phyloP scores from a whole-genome alignment of 305 asterid species.

The Rubia tinctorum region DNA sequence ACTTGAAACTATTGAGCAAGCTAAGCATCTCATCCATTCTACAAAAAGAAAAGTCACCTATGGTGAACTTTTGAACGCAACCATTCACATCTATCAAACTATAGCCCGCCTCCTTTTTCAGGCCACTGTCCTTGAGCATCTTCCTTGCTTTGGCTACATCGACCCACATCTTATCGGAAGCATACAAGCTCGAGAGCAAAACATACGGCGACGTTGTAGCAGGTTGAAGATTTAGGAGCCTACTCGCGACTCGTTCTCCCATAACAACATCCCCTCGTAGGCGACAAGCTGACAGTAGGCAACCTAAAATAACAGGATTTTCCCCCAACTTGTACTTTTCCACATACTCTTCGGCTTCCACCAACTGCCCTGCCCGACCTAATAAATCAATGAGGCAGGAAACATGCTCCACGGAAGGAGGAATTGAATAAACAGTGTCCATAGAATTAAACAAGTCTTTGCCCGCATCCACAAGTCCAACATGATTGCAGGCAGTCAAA shows the following conservation, averaged over 20 bases:
- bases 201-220: constrained; percentile 59
- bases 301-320: constrained; percentile 60
- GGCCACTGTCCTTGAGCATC: constrained; percentile 44
- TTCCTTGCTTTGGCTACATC: constrained; percentile 52
- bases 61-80: constrained; percentile 38
- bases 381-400: constrained; percentile 67
- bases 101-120: constrained; percentile 59
- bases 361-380: constrained; percentile 67
- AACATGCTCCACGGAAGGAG: constrained; percentile 48
- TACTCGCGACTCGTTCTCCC: constrained; percentile 51
- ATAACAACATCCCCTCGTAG: constrained; percentile 42
- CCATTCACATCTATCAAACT: constrained; percentile 52
- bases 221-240: constrained; percentile 46
- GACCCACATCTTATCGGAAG: constrained; percentile 61
- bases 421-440: constrained; percentile 32
- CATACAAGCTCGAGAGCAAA: constrained; percentile 55
- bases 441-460: constrained; percentile 38
- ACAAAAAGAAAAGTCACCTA: constrained; percentile 49
- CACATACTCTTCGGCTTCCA: constrained; percentile 52
- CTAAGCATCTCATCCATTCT: constrained; percentile 40
- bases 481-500: constrained; percentile 66
- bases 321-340: constrained; percentile 31
- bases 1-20: constrained; percentile 35
- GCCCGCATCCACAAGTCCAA: constrained; percentile 61
- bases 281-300: constrained; percentile 64